Percentiles rank a stretch among this genome's conserved stretches.
phyloP scores from a whole-genome alignment of 441 rosid species.

The Capsella rubella region DNA sequence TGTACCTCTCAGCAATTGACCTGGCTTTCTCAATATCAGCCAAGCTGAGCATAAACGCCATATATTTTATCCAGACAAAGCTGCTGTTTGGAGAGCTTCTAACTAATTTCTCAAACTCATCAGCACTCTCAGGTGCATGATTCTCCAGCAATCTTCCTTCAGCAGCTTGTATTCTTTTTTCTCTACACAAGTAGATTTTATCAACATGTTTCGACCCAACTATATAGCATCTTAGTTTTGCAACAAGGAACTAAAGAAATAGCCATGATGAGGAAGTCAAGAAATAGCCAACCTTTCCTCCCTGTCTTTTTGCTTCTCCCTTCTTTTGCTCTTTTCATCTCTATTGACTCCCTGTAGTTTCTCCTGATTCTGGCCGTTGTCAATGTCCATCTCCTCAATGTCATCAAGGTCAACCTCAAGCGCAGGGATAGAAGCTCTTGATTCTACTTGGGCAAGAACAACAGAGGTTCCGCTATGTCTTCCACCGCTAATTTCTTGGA shows the following conservation, averaged over 20 bases:
- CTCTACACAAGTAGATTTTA: conserved; percentile 58
- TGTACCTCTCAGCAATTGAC: conserved; percentile 92
- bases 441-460: conserved; percentile 67
- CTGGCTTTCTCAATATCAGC: conserved; percentile 95
- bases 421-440: conserved; percentile 83
- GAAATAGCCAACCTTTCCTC: conserved; percentile 70
- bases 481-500: conserved; percentile 47
- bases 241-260: conserved; percentile 31
- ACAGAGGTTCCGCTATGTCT: conserved; percentile 53
- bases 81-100: conserved; percentile 96
- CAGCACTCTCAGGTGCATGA: conserved; percentile 83
- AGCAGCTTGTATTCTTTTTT: conserved; percentile 86
- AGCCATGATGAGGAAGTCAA: conserved; percentile 8
- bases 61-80: conserved; percentile 91
- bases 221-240: background rate
- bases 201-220: conserved; percentile 27
- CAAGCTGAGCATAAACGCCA: conserved; percentile 83
- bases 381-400: conserved; percentile 57
- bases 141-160: conserved; percentile 89
- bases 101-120: conserved; percentile 91
- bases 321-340: conserved; percentile 62
- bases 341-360: conserved; percentile 41
- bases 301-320: conserved; percentile 70
- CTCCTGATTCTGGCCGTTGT: conserved; percentile 49
- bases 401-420: conserved; percentile 86